These are phyloP conservation scores for Teratosphaeriaceae sp. DNA, from an alignment of 2,329 filamentous ascomycete genomes.

Conservation along the genomic window DNA sequence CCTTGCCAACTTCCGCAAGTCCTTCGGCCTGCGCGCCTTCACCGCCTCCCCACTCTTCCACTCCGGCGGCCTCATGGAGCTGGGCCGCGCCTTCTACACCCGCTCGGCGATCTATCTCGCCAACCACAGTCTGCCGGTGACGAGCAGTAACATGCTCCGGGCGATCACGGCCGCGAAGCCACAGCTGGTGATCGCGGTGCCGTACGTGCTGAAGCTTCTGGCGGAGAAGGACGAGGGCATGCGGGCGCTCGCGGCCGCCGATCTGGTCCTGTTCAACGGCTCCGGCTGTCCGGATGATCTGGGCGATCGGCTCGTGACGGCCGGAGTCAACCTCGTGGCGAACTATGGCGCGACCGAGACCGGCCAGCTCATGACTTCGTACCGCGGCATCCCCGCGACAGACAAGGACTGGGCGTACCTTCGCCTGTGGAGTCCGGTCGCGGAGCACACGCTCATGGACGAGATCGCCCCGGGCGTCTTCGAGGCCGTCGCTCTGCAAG, in stretches of 20 bases:
- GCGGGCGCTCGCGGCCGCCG: conserved; percentile 18
- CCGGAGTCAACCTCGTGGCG: conserved; percentile 28
- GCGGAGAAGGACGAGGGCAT: conserved; percentile 51
- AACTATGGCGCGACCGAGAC: conserved; percentile 49
- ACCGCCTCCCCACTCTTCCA: conserved; percentile 55
- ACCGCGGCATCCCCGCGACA: conserved; percentile 35
- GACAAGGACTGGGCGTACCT: conserved; percentile 58
- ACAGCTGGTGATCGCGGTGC: conserved; percentile 53
- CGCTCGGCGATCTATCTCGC: conserved; percentile 47
- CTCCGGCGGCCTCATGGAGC: conserved; percentile 50
- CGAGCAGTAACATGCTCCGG: conserved; percentile 29
- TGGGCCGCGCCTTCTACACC: conserved; percentile 48
- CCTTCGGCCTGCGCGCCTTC: conserved; percentile 44
- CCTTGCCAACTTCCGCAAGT: conserved; percentile 43
- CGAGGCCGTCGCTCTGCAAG: conserved; percentile 35
- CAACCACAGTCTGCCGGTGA: conserved; percentile 51
- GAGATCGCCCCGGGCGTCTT: conserved; percentile 35
- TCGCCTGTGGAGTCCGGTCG: conserved; percentile 28
- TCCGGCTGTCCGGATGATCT: conserved; percentile 29
- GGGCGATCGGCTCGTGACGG: conserved; percentile 25
- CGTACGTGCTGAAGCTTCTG: conserved; percentile 58
- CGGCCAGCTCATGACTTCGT: conserved; percentile 56
- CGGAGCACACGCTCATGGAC: conserved; percentile 25
- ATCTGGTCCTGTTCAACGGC: conserved; percentile 27
- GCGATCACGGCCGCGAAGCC: conserved; percentile 23